Percentiles rank a stretch among this genome's conserved stretches.
Conservation (phyloP, 257 asterid species). For the Nicotiana otophora region DNA sequence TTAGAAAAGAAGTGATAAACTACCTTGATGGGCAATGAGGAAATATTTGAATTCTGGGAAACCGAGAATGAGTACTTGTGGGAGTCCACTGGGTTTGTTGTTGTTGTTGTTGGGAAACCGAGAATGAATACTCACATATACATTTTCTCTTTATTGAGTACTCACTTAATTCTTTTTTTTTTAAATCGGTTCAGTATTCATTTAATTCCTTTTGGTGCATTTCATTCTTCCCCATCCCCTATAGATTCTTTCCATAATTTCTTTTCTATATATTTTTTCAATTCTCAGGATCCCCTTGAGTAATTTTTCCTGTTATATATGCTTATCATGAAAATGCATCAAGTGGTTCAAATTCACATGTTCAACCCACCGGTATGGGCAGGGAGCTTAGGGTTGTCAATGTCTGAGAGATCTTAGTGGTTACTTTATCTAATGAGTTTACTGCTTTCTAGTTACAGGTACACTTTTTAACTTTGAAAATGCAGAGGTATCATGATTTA, state of each 20-base stretch:
- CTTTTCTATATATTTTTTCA: background rate
- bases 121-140: background rate
- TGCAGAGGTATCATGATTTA: background rate
- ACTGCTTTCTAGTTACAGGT: background rate
- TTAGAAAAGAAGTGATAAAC: background rate
- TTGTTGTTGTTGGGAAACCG: no score
- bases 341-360: background rate
- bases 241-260: background rate
- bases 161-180: no score
- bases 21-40: background rate
- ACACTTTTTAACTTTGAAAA: background rate
- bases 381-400: background rate
- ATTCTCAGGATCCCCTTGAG: background rate
- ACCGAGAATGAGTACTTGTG: background rate
- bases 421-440: background rate
- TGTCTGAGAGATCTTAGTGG: background rate
- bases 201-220: background rate
- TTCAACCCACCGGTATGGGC: background rate
- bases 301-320: background rate
- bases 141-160: background rate
- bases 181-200: background rate
- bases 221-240: background rate
- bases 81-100: no score
- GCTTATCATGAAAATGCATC: background rate
- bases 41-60: background rate